Conservation (phyloP, 2,329 filamentous ascomycete genomes). For the Eurotiales sp. region DNA sequence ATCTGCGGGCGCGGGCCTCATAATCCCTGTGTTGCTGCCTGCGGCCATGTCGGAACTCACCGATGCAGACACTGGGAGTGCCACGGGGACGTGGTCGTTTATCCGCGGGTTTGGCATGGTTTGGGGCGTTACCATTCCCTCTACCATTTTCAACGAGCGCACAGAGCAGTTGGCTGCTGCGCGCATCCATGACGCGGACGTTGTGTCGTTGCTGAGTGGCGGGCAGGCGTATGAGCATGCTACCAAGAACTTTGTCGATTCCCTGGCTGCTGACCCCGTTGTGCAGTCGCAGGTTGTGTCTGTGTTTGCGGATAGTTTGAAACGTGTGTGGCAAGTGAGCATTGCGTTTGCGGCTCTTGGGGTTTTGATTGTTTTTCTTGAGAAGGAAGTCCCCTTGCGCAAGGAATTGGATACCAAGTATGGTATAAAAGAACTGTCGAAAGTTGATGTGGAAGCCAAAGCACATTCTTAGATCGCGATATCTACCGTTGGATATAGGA, state of each 20-base stretch:
- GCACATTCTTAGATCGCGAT: too few species aligned
- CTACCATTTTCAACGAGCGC: slow-evolving; percentile 29
- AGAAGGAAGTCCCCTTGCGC: not conserved
- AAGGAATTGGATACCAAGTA: slow-evolving; percentile 6
- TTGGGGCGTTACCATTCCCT: slow-evolving; percentile 28
- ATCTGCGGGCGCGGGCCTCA: slow-evolving; percentile 24
- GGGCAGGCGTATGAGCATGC: slow-evolving; percentile 25
- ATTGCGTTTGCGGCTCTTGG: not conserved
- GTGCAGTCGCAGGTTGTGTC: too few species aligned
- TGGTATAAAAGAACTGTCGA: too few species aligned
- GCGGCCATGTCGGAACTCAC: slow-evolving; percentile 26
- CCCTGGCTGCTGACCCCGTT: too few species aligned
- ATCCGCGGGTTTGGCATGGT: slow-evolving; percentile 28
- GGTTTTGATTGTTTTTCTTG: not conserved
- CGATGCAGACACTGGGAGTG: slow-evolving; percentile 24
- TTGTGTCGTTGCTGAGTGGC: slow-evolving; percentile 14
- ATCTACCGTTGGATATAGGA: not conserved
- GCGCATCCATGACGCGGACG: slow-evolving; percentile 13
- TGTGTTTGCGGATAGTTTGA: slow-evolving; percentile 4
- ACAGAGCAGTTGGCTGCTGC: slow-evolving; percentile 17
- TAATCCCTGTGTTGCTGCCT: slow-evolving; percentile 23
- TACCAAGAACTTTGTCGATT: slow-evolving; percentile 9
- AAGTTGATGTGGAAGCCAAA: too few species aligned
- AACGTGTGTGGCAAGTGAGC: not conserved
- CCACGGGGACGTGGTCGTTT: slow-evolving; percentile 27